phyloP scores from a whole-genome alignment of 805 yeast genomes.

The Kuraishia piskuri region DNA sequence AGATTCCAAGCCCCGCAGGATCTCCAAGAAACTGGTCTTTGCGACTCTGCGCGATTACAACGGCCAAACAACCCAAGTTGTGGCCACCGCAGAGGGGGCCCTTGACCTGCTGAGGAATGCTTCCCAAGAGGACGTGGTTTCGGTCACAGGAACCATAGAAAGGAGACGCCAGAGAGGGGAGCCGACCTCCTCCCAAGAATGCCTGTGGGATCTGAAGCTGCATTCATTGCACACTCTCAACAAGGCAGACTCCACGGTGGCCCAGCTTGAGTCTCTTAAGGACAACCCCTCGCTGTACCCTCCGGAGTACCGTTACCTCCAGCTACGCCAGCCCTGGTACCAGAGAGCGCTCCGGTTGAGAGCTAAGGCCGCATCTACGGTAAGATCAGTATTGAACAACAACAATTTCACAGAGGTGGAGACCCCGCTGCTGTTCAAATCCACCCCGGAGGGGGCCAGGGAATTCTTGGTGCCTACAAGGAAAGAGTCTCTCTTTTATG shows the following conservation, averaged over 20 bases:
- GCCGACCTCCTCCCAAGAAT: constrained; percentile 10
- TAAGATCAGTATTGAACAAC: constrained; percentile 26
- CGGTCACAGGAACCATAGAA: constrained; percentile 46
- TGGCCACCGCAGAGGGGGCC: constrained; percentile 27
- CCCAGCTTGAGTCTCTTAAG: constrained; percentile 58
- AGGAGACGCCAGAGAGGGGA: constrained; percentile 21
- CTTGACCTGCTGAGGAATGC: constrained; percentile 31
- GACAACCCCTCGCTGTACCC: constrained; percentile 55
- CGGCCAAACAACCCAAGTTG: constrained; percentile 60
- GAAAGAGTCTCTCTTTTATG: constrained; percentile 52
- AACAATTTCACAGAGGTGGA: constrained; percentile 71
- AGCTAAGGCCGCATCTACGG: constrained; percentile 41
- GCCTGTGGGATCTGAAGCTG: constrained; percentile 52
- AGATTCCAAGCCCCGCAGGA: constrained; percentile 60
- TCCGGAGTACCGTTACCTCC: constrained; percentile 73
- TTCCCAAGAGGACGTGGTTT: constrained; percentile 70
- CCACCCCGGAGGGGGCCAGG: constrained; percentile 97
- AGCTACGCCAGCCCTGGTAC: constrained; percentile 52
- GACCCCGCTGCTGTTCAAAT: constrained; percentile 87
- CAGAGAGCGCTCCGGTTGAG: constrained; percentile 51
- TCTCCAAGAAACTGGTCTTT: constrained; percentile 59
- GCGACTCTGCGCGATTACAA: constrained; percentile 66
- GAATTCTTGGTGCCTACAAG: constrained; percentile 94
- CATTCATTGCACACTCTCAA: constrained; percentile 48
- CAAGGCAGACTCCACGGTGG: constrained; percentile 42